phyloP scores from a whole-genome alignment of 164 flowering plant genomes.

The Chloranthus sessilifolius region DNA sequence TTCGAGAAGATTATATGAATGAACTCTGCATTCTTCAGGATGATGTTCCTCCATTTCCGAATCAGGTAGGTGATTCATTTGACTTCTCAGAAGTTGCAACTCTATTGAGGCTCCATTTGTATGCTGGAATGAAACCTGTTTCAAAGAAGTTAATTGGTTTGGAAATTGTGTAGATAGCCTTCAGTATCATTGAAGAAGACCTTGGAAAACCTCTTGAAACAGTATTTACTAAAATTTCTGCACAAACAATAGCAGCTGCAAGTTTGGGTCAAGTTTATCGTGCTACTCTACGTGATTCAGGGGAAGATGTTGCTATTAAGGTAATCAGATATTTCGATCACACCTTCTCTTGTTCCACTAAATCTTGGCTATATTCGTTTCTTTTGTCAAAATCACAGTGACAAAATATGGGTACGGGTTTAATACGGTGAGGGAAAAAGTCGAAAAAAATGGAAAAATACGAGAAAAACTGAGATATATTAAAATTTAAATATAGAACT shows the following conservation, averaged over 20 bases:
- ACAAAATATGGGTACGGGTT: too few relatives aligned
- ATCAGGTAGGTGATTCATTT: conserved; percentile 43
- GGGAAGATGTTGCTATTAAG: conserved; percentile 98
- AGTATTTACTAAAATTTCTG: conserved; percentile 85
- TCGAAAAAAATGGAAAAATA: too few relatives aligned
- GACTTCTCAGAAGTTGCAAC: background rate
- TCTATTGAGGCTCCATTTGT: background rate
- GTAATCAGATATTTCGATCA: conserved; percentile 27
- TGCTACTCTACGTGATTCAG: conserved; percentile 79
- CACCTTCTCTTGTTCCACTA: background rate
- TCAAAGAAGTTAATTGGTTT: too few relatives aligned
- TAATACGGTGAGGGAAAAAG: too few relatives aligned
- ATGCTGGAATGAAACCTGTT: background rate
- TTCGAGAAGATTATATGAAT: conserved; percentile 98
- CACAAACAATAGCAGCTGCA: conserved; percentile 94
- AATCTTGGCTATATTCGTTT: too few relatives aligned
- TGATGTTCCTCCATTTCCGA: conserved; percentile 97
- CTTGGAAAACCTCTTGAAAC: conserved; percentile 89
- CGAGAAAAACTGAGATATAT: too few relatives aligned
- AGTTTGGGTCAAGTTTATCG: conserved; percentile 98
- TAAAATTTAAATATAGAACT: too few relatives aligned
- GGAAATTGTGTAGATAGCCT: conserved; percentile 58
- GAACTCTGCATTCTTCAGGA: conserved; percentile 99
- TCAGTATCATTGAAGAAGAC: conserved; percentile 88
- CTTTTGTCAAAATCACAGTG: too few relatives aligned